Base-by-base conservation (phyloP, 495 filamentous ascomycete species). In the Letharia lupina region DNA sequence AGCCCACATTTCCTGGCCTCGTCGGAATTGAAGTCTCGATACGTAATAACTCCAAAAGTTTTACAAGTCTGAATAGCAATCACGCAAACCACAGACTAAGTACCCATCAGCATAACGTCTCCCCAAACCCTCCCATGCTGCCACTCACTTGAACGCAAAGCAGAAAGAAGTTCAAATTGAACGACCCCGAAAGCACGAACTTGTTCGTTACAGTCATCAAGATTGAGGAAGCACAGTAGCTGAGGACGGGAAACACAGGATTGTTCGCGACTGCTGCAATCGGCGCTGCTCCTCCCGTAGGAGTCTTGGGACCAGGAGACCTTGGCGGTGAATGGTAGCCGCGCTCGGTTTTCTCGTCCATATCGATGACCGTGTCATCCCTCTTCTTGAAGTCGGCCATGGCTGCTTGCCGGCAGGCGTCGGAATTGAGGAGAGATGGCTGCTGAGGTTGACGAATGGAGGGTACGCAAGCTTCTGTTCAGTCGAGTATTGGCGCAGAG, bases 181-280 rank as follows among this genome's bases (percentile, higher is more conserved):
- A 99, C 18, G 83, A 77, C 41, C 94, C 95, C 42, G 91, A 96
- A 41, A 99, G 82, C 60, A 96, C 92, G 75, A 94, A 99, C 83
- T 99, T 99, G 80, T 99, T 99, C 78, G 94, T 96, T 35, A 96
- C 88, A 48, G 95, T 99, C 94, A 99, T 99, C 76, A 93, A 81
- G 69, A 99, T 99, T 8, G 93, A 97, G 61, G 94, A 89, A 70
- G 86, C 82, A 78, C 94, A 99, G 80, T 99, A 99, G 33, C 89
- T 86, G 61, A 96, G 73, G 68, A 99, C 90, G 13, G 93, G 89
- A 12, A 94, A 74, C 45, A 85, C 76, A 13, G 93, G 89, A 73
- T 84, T 93, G 72, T 89, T 90, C 67, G 85, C 78, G 56, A 88
- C 59, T 20, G 74, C 61, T 61, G 62, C 70, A 41, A 66, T 66